Conservation (phyloP, 371 early-diverging fungal species). For the Polyrhizophydium stewartii region DNA sequence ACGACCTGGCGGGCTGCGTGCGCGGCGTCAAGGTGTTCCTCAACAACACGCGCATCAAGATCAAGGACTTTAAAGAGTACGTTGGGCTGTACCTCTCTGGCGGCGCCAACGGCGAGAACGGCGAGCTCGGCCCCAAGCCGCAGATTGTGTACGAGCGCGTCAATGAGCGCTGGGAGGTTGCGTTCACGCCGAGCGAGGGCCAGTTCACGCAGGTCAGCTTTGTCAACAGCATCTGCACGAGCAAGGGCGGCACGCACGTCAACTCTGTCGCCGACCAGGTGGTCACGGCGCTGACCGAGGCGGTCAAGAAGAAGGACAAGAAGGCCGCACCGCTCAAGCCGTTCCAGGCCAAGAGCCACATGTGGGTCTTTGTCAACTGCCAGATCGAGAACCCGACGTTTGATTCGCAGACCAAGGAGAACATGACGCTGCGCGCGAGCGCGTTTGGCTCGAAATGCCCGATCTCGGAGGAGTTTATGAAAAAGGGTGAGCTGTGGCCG, state of each 20-base stretch:
- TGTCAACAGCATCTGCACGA: slow-evolving; percentile 98
- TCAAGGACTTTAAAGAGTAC: slow-evolving; percentile 93
- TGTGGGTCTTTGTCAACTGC: slow-evolving; percentile 97
- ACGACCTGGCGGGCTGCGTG: slow-evolving; percentile 95
- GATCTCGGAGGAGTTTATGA: slow-evolving; percentile 79
- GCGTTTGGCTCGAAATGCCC: slow-evolving; percentile 90
- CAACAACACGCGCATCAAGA: slow-evolving; percentile 80
- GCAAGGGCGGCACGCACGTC: slow-evolving; percentile 98
- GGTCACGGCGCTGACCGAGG: slow-evolving; percentile 66
- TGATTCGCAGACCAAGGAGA: slow-evolving; percentile 99
- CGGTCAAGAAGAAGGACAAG: slow-evolving; percentile 82
- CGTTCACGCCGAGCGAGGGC: slow-evolving; percentile 89
- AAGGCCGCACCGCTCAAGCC: slow-evolving; percentile 66
- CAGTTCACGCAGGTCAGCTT: slow-evolving; percentile 98
- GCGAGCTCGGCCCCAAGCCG: slow-evolving; percentile 18
- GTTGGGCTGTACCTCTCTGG: slow-evolving; percentile 72
- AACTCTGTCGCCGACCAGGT: slow-evolving; percentile 92
- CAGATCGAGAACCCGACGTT: slow-evolving; percentile 98
- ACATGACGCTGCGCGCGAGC: slow-evolving; percentile 80
- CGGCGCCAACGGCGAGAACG: slow-evolving; percentile 5
- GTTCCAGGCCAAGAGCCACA: slow-evolving; percentile 84
- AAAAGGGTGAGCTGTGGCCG: slow-evolving; percentile 62
- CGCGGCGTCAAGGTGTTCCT: slow-evolving; percentile 87
- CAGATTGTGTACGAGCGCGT: slow-evolving; percentile 67
- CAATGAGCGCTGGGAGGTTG: slow-evolving; percentile 97